Evolutionary conservation across 495 filamentous ascomycete species (phyloP).

Genomic region (Lasiosphaeriaceae sp.): DNA sequence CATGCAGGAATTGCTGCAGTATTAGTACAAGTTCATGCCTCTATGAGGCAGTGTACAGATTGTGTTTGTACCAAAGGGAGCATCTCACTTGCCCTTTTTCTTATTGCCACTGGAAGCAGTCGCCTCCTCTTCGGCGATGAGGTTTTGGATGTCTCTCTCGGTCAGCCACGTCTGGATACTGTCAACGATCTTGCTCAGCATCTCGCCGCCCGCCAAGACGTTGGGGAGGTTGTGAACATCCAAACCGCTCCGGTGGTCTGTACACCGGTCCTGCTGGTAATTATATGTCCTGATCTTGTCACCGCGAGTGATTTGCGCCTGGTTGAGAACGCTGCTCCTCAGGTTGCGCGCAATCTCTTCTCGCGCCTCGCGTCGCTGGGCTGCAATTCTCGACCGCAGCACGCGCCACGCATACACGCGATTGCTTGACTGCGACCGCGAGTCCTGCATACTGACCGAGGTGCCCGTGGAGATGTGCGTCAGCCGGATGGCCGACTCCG

Average conservation of each 20-base stretch:
- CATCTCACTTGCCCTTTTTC: conserved; percentile 29
- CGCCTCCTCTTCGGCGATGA: conserved; percentile 52
- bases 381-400: conserved; percentile 77
- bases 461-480: conserved; percentile 87
- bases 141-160: conserved; percentile 68
- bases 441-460: conserved; percentile 87
- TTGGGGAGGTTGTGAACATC: conserved; percentile 78
- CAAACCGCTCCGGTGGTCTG: conserved; percentile 84
- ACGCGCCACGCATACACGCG: conserved; percentile 81
- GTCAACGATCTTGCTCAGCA: conserved; percentile 72
- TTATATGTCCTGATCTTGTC: conserved; percentile 97
- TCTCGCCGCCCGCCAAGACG: conserved; percentile 69
- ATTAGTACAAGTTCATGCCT: no score
- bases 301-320: conserved; percentile 78
- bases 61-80: conserved; percentile 2
- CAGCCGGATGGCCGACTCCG: conserved; percentile 89
- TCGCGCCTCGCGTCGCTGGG: conserved; percentile 72
- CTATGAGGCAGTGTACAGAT: background rate
- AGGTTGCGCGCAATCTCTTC: conserved; percentile 76
- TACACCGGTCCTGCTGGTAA: conserved; percentile 87
- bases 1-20: no score
- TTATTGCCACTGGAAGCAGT: conserved; percentile 21
- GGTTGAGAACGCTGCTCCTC: conserved; percentile 68
- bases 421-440: conserved; percentile 84
- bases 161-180: conserved; percentile 77